phyloP scores from a whole-genome alignment of 495 filamentous ascomycete genomes.

The Pseudevernia furfuracea region DNA sequence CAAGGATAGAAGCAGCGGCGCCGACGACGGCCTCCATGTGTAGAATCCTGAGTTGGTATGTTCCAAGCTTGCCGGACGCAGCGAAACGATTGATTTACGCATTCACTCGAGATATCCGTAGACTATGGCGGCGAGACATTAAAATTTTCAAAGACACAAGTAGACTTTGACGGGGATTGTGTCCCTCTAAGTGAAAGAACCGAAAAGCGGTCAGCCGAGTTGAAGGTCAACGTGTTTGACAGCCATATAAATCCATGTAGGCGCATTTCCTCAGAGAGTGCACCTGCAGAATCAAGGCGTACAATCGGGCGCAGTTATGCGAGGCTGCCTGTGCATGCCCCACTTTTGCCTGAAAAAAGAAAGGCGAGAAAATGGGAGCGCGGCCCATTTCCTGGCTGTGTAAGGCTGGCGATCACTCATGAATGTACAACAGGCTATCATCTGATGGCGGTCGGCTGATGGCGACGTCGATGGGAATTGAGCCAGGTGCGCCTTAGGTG shows the following conservation, averaged over 20 bases:
- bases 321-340: not conserved
- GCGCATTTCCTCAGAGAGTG: not conserved
- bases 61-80: not conserved
- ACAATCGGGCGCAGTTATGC: not conserved
- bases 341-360: not conserved
- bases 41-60: not conserved
- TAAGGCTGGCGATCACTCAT: not conserved
- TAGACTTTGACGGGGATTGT: not conserved
- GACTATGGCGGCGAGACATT: not conserved
- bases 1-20: constrained; percentile 6
- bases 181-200: not conserved
- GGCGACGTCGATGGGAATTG: not conserved
- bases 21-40: not conserved
- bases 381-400: not conserved
- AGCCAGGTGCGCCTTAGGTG: not conserved
- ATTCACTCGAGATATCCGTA: not conserved
- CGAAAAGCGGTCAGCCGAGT: not conserved
- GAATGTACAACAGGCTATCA: not conserved
- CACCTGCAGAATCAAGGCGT: not conserved
- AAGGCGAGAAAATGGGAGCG: not conserved
- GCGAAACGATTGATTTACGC: not conserved
- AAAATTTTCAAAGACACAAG: not conserved
- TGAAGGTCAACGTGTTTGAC: not conserved
- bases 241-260: not conserved
- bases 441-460: not conserved